Evolutionary conservation across 2,329 filamentous ascomycete species (phyloP).

Genomic region (Sclerotinia minor): DNA sequence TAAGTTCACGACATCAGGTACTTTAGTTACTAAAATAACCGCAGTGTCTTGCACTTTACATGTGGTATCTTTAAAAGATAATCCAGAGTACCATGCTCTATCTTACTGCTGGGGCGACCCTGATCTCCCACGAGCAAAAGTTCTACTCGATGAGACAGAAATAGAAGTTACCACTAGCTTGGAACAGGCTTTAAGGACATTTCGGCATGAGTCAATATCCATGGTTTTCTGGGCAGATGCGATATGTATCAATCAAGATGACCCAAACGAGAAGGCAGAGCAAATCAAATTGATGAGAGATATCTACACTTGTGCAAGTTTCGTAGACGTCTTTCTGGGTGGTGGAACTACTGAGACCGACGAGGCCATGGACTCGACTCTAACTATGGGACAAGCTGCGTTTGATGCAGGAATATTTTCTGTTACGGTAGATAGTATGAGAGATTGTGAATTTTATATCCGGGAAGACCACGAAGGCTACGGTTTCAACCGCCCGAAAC

Average conservation of each 20-base stretch:
- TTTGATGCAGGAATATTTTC: slow-evolving; percentile 20
- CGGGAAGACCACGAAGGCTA: slow-evolving; percentile 7
- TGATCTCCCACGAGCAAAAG: background rate
- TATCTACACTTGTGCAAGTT: slow-evolving; percentile 25
- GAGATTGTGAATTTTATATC: slow-evolving; percentile 8
- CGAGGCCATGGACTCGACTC: slow-evolving; percentile 19
- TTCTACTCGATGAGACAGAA: slow-evolving; percentile 24
- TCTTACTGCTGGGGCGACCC: slow-evolving; percentile 25
- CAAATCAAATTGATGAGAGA: slow-evolving; percentile 27
- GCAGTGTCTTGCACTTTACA: slow-evolving; percentile 10
- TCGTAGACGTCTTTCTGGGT: slow-evolving; percentile 26
- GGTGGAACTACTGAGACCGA: slow-evolving; percentile 22
- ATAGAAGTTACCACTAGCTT: slow-evolving; percentile 27
- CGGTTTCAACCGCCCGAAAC: slow-evolving; percentile 12
- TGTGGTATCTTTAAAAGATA: background rate
- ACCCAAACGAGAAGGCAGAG: slow-evolving; percentile 23
- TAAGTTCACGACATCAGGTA: background rate
- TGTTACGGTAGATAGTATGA: slow-evolving; percentile 11
- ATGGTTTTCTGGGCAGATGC: slow-evolving; percentile 27
- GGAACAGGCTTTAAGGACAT: slow-evolving; percentile 25
- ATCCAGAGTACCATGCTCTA: slow-evolving; percentile 21
- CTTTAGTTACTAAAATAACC: background rate
- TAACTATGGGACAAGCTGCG: slow-evolving; percentile 16
- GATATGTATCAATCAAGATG: slow-evolving; percentile 30
- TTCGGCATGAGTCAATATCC: slow-evolving; percentile 16